Evolutionary conservation across 179 eudicot genomes (phyloP).

Genomic region (Nepenthes alata): DNA sequence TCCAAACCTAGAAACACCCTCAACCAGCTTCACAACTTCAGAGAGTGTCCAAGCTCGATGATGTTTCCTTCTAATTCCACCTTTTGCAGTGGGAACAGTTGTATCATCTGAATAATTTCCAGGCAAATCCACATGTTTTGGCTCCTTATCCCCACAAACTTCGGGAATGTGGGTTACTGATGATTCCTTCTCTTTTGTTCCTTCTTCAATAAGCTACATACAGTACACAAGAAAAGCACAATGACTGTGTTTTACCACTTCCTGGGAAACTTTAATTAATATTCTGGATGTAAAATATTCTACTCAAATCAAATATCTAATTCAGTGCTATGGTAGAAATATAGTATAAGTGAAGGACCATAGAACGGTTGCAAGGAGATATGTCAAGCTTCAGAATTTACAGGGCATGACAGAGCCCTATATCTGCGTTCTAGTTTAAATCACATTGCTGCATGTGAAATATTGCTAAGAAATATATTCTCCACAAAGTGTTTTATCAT

Average conservation of each 20-base stretch:
- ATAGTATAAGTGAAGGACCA: too few species aligned
- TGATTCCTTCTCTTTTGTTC: conserved; percentile 27
- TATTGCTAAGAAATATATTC: too few species aligned
- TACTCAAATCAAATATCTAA: too few species aligned
- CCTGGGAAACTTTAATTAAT: too few species aligned
- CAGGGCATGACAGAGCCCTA: too few species aligned
- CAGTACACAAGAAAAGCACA: conserved; percentile 3
- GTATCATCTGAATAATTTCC: conserved; percentile 43
- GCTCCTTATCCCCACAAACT: conserved; percentile 28
- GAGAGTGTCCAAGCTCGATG: conserved; percentile 89
- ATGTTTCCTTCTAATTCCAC: conserved; percentile 87
- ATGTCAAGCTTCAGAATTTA: too few species aligned
- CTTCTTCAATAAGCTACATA: conserved; percentile 27
- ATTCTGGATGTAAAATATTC: too few species aligned
- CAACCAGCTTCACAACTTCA: conserved; percentile 89
- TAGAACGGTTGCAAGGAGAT: too few species aligned
- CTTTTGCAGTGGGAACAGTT: conserved; percentile 38
- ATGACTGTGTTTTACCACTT: not conserved
- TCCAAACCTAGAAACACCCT: conserved; percentile 85
- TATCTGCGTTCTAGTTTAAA: too few species aligned
- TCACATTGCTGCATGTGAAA: too few species aligned
- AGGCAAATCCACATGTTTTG: conserved; percentile 26
- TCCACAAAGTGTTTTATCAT: too few species aligned
- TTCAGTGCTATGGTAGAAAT: too few species aligned
- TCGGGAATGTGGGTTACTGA: conserved; percentile 19